Base-by-base conservation (phyloP, 768 basidiomycete genomes). In the Boletellus sp. region DNA sequence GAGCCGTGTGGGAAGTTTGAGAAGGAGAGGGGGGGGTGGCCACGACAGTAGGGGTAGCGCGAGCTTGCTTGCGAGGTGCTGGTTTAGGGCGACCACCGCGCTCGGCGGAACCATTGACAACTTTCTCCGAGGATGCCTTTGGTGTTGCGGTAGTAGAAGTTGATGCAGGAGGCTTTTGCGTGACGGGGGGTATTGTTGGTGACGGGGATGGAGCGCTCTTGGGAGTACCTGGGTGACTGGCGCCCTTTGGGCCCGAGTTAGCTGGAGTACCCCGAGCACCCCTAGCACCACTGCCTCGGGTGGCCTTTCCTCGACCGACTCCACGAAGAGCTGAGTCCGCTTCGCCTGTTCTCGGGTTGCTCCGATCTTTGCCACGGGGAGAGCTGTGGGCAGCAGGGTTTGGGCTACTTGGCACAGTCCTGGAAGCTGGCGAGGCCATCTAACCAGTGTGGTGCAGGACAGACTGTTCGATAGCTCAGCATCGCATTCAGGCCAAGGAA, bases 281-380 rank as follows among this genome's bases (percentile, higher is more conserved):
- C 48, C 51, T 63, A 28, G 42, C 41, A 48, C 60, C 24, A 36
- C 52, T 51, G 31, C 72, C 70, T 47, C 74, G 69, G 22, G 72
- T 62, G 45, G 70, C 66, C 53, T 73, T 66, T 47, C 62, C 60
- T 38, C 66, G 72, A 55, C 68, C 65, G 26, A 73, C 61, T 39
- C 77, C 76, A 57, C 68, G 74, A 55, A 78, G 78, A 31, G 78
- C 71, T 31, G 75, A 70, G 7, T 74, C 77, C 43, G 74, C 69
- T 40, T 80, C 81, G 42, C 69, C 71, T n/a, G 67, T 58, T 42
- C 70, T 64, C 37, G 48, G 23, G 44, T 8, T 70, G 37, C 60
- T 65, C 79, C 80, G 79, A 52, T 76, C 73, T 47, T 70, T 65
- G 31, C 60, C 55, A 39, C 70, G 68, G 51, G 73, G 65, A 46